Conservation (phyloP, 129 eudicot genomes). For the Helichrysum umbraculigerum region DNA sequence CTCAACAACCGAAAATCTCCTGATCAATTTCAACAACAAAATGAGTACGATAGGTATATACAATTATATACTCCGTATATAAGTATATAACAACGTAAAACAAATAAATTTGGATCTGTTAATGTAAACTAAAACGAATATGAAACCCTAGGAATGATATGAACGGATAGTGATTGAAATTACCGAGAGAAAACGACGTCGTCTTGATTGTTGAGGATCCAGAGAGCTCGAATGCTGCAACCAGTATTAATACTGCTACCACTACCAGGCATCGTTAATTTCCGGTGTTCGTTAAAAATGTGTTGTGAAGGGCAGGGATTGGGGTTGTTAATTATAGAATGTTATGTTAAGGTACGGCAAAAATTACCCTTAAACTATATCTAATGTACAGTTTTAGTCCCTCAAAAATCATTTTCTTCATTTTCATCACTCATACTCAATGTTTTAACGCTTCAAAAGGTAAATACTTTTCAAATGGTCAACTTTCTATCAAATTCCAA, state of each 20-base stretch:
- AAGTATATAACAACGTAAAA: background rate
- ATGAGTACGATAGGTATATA: background rate
- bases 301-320: background rate
- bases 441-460: too few species aligned
- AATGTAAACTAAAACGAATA: background rate
- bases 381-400: background rate
- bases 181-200: slow-evolving; percentile 73
- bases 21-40: slow-evolving; percentile 26
- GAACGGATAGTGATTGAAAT: background rate
- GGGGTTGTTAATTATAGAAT: background rate
- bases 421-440: background rate
- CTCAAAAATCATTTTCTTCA: background rate
- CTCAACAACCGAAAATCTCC: slow-evolving; percentile 95
- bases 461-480: background rate
- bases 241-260: slow-evolving; percentile 11
- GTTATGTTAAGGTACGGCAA: background rate
- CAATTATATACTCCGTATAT: background rate
- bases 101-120: slow-evolving; percentile 23
- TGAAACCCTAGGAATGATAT: slow-evolving; percentile 26
- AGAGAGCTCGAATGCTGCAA: slow-evolving; percentile 83
- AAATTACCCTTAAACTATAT: background rate
- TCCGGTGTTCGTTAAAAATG: slow-evolving; percentile 5
- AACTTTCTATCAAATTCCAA: background rate
- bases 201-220: slow-evolving; percentile 83
- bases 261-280: slow-evolving; percentile 27